phyloP scores from a whole-genome alignment of 805 yeast species.

The Zygoascus flipseniorum region DNA sequence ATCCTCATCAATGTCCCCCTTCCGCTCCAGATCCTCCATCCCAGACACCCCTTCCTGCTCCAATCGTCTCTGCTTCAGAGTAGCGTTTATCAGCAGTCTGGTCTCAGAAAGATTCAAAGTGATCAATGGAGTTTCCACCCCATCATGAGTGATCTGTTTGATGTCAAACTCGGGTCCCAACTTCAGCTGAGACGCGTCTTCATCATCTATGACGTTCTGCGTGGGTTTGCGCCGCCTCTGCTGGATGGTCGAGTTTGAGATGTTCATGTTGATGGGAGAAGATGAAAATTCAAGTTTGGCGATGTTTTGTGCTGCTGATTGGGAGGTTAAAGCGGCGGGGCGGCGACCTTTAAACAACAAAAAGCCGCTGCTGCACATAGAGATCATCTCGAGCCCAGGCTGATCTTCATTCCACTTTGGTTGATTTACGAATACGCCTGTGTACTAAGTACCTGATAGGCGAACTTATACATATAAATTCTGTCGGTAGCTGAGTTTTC shows the following conservation, averaged over 20 bases:
- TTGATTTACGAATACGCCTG: too few relatives aligned
- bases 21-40: slow-evolving; percentile 25
- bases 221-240: slow-evolving; percentile 67
- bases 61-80: slow-evolving; percentile 64
- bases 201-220: slow-evolving; percentile 71
- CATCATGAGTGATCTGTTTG: slow-evolving; percentile 72
- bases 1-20: slow-evolving; percentile 25
- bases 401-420: too few relatives aligned
- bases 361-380: background rate
- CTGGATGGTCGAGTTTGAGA: slow-evolving; percentile 81
- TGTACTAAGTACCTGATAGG: too few relatives aligned
- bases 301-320: background rate
- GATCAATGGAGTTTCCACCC: slow-evolving; percentile 65
- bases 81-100: slow-evolving; percentile 80
- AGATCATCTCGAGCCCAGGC: too few relatives aligned
- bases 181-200: slow-evolving; percentile 78
- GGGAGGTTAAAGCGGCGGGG: background rate
- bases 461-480: too few relatives aligned
- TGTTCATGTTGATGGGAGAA: slow-evolving; percentile 47
- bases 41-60: slow-evolving; percentile 27
- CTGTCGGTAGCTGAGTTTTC: too few relatives aligned
- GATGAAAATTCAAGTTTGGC: background rate
- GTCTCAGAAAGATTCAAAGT: slow-evolving; percentile 88
- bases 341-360: background rate
- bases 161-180: slow-evolving; percentile 90